Percentiles rank a stretch among this genome's conserved stretches.
phyloP scores from a whole-genome alignment of 2,329 filamentous ascomycete species.

The Xylariaceae sp. region DNA sequence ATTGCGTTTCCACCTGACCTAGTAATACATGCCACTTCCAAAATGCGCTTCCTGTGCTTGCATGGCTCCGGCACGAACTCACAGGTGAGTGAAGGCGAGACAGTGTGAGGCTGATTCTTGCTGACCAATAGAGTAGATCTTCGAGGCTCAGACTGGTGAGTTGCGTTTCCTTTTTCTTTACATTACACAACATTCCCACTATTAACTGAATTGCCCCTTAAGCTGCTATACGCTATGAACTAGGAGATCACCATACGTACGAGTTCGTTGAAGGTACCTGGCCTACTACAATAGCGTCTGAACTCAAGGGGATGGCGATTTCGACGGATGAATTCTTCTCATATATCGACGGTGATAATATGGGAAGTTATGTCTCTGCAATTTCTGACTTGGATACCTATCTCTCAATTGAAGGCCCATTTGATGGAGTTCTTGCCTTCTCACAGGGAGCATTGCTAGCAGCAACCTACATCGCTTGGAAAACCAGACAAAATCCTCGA shows the following conservation, averaged over 20 bases:
- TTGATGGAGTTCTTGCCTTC: slow-evolving; percentile 10
- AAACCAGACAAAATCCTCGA: neutral
- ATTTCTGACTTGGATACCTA: neutral
- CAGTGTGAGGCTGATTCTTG: too few species aligned
- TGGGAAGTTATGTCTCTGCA: neutral
- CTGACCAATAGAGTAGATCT: too few species aligned
- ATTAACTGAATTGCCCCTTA: neutral
- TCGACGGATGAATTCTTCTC: neutral
- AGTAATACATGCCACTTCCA: too few species aligned
- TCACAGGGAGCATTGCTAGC: slow-evolving; percentile 9
- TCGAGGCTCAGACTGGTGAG: too few species aligned
- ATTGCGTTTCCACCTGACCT: too few species aligned
- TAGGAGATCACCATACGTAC: slow-evolving; percentile 6
- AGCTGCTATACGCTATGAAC: slow-evolving; percentile 2
- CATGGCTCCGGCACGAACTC: too few species aligned
- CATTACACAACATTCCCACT: too few species aligned
- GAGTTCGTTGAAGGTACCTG: slow-evolving; percentile 5
- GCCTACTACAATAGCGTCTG: neutral
- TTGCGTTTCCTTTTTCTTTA: too few species aligned
- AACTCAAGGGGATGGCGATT: neutral
- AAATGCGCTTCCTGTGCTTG: too few species aligned
- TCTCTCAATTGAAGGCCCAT: slow-evolving; percentile 3
- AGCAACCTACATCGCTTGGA: slow-evolving; percentile 2
- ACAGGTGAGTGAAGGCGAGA: too few species aligned
- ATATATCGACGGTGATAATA: neutral